A percentile compares a stretch with the other conserved stretches of the same genome.
phyloP scores from a whole-genome alignment of 768 basidiomycete species.

The Auriscalpium orientale region DNA sequence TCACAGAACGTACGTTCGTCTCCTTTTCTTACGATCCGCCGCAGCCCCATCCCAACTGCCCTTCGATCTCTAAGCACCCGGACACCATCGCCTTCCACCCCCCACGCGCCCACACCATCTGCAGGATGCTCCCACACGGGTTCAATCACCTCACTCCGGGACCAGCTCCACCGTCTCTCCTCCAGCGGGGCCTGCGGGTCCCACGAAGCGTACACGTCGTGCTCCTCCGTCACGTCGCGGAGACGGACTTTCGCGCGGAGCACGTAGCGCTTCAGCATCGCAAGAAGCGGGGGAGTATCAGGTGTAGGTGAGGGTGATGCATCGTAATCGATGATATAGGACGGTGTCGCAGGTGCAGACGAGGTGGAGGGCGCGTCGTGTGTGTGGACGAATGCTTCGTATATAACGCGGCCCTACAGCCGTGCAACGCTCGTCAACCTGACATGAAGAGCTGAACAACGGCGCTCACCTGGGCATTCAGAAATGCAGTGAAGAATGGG shows the following conservation, averaged over 20 bases:
- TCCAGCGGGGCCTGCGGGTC: slow-evolving; percentile 38
- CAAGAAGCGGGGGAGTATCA: slow-evolving; percentile 50
- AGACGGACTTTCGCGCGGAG: slow-evolving; percentile 87
- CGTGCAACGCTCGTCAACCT: not conserved
- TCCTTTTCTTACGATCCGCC: slow-evolving; percentile 64
- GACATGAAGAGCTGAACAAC: not conserved
- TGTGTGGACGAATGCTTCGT: slow-evolving; percentile 77
- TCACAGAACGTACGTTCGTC: slow-evolving; percentile 47
- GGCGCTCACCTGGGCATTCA: slow-evolving; percentile 67
- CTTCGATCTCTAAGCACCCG: slow-evolving; percentile 51
- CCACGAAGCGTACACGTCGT: slow-evolving; percentile 81
- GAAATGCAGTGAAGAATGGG: slow-evolving; percentile 63
- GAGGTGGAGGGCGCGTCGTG: slow-evolving; percentile 29
- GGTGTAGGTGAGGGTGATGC: slow-evolving; percentile 24
- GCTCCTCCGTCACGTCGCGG: slow-evolving; percentile 68
- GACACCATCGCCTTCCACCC: slow-evolving; percentile 26
- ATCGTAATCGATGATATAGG: slow-evolving; percentile 71
- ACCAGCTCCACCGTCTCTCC: slow-evolving; percentile 42
- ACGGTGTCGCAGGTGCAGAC: slow-evolving; percentile 33
- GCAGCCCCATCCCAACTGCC: slow-evolving; percentile 70
- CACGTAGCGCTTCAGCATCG: slow-evolving; percentile 76
- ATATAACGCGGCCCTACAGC: slow-evolving; percentile 75
- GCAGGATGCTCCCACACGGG: slow-evolving; percentile 51
- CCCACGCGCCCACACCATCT: slow-evolving; percentile 52
- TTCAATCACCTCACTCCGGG: slow-evolving; percentile 71